Base-by-base conservation (phyloP, 768 basidiomycete species). In the Coprinopsis marcescibilis region DNA sequence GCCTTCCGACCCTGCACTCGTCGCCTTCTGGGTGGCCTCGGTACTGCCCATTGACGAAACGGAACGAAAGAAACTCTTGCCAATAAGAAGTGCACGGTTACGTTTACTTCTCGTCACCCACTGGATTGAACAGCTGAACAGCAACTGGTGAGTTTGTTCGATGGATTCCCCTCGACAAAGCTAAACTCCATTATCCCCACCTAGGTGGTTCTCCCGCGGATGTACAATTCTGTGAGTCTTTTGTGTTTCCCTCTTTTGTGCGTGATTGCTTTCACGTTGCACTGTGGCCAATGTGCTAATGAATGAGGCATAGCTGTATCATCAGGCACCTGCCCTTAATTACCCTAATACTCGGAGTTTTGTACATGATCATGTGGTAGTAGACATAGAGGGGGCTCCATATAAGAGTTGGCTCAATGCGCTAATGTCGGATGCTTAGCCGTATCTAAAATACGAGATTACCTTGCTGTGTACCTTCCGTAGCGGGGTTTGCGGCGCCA, bases 11-110 rank as follows among this genome's bases (percentile, higher is more conserved):
- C 77, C 83, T 0, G 74, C 74, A 21, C 67, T 74, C 19, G 92
- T 95, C 62, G 80, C 81, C 26, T 96, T 87, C 64, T 95, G 89
- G 88, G 90, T 95, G 68, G 90, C 88, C 0, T 73, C 80, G 62
- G 81, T 95, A 29, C 79, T 97, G 40, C 88, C 93, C 27, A 90
- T 97, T 59, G 90, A 95, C 61, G 89, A 95, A 48, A 76, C 82
- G 56, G 87, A 92, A 68, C 90, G 93, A 62, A 72, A 90, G 11
- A 86, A 92, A 56, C 75, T 98, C 7, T 71, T 94, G 10, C 88
- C 90, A 1, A 83, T 94, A 43, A 78, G 81, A 49, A 87, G 80
- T 44, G 75, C 88, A 0, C 76, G 85, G 21, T 70, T 96, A 51
- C 75, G 95, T 25, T 67, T 98, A 45, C 72, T 85, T 46, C 72